Base-by-base conservation (phyloP, 495 filamentous ascomycete genomes). In the Aspergillus campestris region DNA sequence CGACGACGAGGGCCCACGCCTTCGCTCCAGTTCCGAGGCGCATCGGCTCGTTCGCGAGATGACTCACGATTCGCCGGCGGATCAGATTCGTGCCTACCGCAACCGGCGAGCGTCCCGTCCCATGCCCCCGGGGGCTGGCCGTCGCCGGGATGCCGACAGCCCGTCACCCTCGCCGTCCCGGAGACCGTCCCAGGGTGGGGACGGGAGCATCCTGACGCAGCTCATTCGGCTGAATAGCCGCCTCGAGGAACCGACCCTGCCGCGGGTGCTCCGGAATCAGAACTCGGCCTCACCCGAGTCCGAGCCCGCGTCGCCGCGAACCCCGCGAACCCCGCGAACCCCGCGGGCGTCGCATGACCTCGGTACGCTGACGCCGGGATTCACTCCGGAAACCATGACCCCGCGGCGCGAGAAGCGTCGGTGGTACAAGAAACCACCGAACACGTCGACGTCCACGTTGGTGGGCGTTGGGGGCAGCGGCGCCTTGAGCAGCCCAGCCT, bases 391-490 rank as follows among this genome's bases (percentile, higher is more conserved):
- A 7, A 8, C 51, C 9, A 46, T 48, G 5, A 54, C 51, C 3
- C 51, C 54, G 8, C 59, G 58, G 36, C 65, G 56, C 36, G 42
- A 38, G 7, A 59, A 57, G 31, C 49, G 48, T 4, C 63, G 64
- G 42, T 69, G 66, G 66, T 69, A 69, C 38, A 64, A 64, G 31
- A 59, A 52, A 24, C 55, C 52, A 10, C 43, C 51, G 2, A 61
- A 69, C 30, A 52, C 47, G 5, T 64, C 63, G 1, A 61, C 56
- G 0, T 58, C 62, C 2, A 61, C 57, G 1, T 24, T 62, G 39
- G 48, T 58, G 11, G 54, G 58, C 1, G 41, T 44, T 4, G 49
- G 45, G 0, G 49, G 38, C 18, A 40, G 55, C 24, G 63, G 60
- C 32, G 62, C 60, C 6, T 53, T 64, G 5, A 61, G 50, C 27